A percentile compares a stretch with the other conserved stretches of the same genome.
phyloP scores from a whole-genome alignment of 164 flowering plant species.

The Tinospora cordifolia region DNA sequence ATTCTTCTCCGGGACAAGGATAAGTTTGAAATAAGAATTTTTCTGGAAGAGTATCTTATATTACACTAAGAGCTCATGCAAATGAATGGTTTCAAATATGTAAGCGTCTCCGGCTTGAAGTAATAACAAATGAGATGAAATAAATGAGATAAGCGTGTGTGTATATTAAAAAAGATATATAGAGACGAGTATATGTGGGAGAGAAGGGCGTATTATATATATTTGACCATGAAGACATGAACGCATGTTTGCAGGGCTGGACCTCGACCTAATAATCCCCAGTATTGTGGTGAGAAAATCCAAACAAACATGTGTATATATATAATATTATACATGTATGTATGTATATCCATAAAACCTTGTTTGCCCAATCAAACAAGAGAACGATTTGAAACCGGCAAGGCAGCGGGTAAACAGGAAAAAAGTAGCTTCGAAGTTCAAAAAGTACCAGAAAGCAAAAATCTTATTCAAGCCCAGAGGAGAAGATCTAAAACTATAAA shows the following conservation, averaged over 20 bases:
- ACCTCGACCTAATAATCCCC: background rate
- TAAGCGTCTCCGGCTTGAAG: no score
- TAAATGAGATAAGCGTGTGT: no score
- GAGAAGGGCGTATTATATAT: background rate
- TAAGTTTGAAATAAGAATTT: no score
- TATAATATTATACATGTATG: no score
- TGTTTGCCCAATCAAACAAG: constrained; percentile 17
- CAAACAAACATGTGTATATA: no score
- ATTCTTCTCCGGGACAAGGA: no score
- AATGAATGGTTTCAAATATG: no score
- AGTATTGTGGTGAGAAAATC: constrained; percentile 1
- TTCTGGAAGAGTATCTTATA: no score
- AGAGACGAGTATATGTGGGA: background rate
- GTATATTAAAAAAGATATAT: background rate
- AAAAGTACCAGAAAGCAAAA: constrained; percentile 24
- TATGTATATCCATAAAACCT: background rate
- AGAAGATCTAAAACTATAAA: background rate
- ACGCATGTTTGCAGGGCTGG: background rate
- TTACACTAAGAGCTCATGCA: no score
- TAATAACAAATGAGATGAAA: no score
- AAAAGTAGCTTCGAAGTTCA: constrained; percentile 25
- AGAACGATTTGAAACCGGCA: constrained; percentile 17
- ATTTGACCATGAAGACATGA: background rate
- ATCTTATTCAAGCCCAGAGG: constrained; percentile 10
- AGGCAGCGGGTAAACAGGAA: constrained; percentile 22